These are phyloP conservation scores for Aspergillus tanneri DNA, from an alignment of 2,329 filamentous ascomycete species.

Conservation along the genomic window DNA sequence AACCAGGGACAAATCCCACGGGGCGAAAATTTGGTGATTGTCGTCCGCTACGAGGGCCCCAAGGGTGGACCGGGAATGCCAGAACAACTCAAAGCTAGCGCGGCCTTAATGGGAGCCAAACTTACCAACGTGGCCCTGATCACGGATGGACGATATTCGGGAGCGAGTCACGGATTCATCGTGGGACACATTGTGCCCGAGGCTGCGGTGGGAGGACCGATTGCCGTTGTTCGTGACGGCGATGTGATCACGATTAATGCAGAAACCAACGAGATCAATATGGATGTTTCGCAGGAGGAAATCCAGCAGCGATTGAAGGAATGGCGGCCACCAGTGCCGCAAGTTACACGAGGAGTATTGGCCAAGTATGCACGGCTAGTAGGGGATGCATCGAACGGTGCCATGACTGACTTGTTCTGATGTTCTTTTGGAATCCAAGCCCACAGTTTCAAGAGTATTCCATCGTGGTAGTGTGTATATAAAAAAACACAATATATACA, in stretches of 20 bases:
- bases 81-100: slow-evolving; percentile 83
- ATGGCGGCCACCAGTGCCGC: slow-evolving; percentile 70
- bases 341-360: slow-evolving; percentile 77
- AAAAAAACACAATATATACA: too few relatives aligned
- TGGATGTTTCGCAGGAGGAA: slow-evolving; percentile 71
- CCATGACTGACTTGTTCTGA: slow-evolving; percentile 76
- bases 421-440: not conserved
- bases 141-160: slow-evolving; percentile 86
- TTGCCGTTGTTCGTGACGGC: slow-evolving; percentile 76
- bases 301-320: slow-evolving; percentile 60
- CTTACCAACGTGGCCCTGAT: slow-evolving; percentile 85
- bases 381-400: slow-evolving; percentile 86
- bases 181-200: slow-evolving; percentile 92
- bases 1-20: slow-evolving; percentile 67
- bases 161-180: slow-evolving; percentile 87
- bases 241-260: slow-evolving; percentile 87
- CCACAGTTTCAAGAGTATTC: not conserved
- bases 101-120: slow-evolving; percentile 89
- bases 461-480: too few relatives aligned
- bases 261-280: slow-evolving; percentile 67
- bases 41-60: slow-evolving; percentile 91
- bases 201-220: slow-evolving; percentile 82
- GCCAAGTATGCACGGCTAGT: slow-evolving; percentile 89
- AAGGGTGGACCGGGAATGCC: slow-evolving; percentile 95
- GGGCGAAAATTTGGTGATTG: slow-evolving; percentile 79